Percentiles rank a stretch among this genome's conserved stretches.
Conservation (phyloP, 345 rosid species). For the Salix viminalis region DNA sequence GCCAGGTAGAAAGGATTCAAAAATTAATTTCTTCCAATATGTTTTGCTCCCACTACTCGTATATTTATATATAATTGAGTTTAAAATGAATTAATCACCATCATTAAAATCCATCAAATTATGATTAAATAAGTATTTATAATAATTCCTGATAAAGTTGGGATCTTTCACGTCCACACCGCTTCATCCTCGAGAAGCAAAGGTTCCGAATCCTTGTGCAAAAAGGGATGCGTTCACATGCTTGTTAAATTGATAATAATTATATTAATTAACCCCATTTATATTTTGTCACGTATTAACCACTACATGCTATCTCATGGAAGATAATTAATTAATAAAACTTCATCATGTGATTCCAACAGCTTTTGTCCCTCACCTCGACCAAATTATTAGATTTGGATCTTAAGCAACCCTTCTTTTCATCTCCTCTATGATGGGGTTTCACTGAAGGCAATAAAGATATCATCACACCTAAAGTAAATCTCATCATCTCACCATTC, state of each 20-base stretch:
- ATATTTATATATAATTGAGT: background rate
- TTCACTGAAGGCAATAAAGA: background rate
- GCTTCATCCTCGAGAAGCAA: background rate
- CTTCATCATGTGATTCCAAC: background rate
- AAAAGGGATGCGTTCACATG: background rate
- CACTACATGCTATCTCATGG: background rate
- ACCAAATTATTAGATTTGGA: background rate
- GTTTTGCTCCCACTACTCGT: background rate
- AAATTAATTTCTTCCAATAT: background rate
- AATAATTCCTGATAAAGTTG: background rate
- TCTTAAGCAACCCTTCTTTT: background rate
- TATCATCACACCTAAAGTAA: background rate
- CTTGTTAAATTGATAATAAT: background rate
- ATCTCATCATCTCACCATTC: background rate
- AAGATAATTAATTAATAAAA: background rate
- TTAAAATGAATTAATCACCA: background rate
- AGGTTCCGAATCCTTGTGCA: background rate
- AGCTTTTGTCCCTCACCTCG: background rate
- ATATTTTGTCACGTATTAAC: background rate
- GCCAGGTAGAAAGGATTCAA: background rate
- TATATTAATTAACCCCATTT: background rate
- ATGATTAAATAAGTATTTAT: background rate
- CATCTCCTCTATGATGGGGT: background rate
- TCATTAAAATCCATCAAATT: background rate
- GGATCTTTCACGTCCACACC: too few relatives aligned